phyloP scores from a whole-genome alignment of 306 rosid genomes.

The Quercus ilex region DNA sequence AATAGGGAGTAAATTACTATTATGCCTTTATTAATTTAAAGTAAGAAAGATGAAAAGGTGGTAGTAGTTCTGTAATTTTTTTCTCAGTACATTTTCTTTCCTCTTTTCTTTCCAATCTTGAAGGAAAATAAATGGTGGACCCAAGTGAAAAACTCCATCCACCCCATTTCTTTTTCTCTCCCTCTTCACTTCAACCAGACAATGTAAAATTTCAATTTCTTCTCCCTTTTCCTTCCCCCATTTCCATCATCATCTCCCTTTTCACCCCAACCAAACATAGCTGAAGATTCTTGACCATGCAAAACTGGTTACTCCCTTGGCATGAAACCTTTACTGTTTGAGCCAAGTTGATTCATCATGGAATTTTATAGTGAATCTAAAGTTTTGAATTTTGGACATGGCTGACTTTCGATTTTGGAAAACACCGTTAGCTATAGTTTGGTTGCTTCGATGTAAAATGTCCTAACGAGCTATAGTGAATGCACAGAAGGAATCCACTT shows the following conservation, averaged over 20 bases:
- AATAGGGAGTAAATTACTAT: too few relatives aligned
- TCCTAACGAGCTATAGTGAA: neutral
- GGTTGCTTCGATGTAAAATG: neutral
- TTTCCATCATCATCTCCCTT: too few relatives aligned
- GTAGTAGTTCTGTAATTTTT: too few relatives aligned
- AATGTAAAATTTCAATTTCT: neutral
- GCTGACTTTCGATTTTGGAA: neutral
- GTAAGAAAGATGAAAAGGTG: too few relatives aligned
- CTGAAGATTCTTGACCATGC: neutral
- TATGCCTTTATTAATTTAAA: too few relatives aligned
- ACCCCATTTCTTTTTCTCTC: too few relatives aligned
- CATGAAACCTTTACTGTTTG: neutral
- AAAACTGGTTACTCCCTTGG: neutral
- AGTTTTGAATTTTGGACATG: constrained; percentile 3
- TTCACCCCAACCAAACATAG: neutral
- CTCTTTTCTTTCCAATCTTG: too few relatives aligned
- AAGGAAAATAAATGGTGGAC: too few relatives aligned
- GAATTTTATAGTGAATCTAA: neutral
- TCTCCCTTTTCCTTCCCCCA: too few relatives aligned
- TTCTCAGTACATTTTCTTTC: too few relatives aligned
- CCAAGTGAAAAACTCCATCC: too few relatives aligned
- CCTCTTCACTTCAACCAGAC: neutral
- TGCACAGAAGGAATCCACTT: neutral
- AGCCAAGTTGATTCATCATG: neutral
- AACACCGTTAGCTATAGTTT: neutral